Evolutionary conservation across 176 grass and related monocot genomes (phyloP).

Genomic region (sorghum (Sorghum bicolor)): DNA sequence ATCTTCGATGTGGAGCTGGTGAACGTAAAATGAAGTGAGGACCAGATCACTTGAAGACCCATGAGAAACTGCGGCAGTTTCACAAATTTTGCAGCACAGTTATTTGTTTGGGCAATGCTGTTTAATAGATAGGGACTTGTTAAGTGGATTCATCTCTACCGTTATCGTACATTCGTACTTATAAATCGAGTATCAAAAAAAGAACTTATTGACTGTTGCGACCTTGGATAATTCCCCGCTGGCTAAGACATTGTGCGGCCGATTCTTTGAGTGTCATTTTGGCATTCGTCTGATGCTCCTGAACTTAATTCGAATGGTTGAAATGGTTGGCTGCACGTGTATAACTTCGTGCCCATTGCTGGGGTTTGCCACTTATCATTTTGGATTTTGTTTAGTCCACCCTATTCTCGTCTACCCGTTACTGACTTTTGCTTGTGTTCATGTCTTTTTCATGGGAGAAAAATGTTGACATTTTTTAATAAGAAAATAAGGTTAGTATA

Average conservation of each 20-base stretch:
- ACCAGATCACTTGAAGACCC: background rate
- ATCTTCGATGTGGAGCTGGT: constrained; percentile 82
- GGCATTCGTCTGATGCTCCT: background rate
- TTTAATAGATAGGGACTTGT: background rate
- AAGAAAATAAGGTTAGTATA: background rate
- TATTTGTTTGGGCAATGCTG: background rate
- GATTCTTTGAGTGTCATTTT: background rate
- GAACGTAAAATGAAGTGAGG: constrained; percentile 50
- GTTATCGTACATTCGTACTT: background rate
- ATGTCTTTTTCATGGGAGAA: too few relatives aligned
- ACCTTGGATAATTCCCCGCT: background rate
- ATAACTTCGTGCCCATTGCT: background rate
- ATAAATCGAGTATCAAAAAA: background rate
- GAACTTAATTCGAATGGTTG: background rate
- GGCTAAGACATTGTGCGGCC: too few relatives aligned
- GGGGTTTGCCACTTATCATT: background rate
- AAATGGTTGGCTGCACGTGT: background rate
- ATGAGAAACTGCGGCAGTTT: constrained; percentile 16
- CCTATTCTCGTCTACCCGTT: background rate
- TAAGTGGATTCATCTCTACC: background rate
- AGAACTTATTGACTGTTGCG: background rate
- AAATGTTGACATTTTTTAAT: background rate
- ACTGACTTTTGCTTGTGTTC: background rate
- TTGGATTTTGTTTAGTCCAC: background rate
- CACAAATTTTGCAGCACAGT: constrained; percentile 11